Conservation (phyloP, 805 yeast species). For the Candida arabinofermentans region DNA sequence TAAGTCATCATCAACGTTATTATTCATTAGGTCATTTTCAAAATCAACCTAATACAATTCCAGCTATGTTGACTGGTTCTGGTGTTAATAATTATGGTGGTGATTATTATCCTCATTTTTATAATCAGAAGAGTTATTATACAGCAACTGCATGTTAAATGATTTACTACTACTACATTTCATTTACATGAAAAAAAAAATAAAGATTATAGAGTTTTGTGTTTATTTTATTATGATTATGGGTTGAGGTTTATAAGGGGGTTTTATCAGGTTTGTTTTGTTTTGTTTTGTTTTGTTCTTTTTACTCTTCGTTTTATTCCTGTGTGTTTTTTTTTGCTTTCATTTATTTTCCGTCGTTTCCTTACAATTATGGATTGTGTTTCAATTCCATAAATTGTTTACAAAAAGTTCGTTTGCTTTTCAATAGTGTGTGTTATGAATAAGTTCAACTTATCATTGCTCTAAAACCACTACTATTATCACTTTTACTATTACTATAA, state of each 20-base stretch:
- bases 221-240: no score
- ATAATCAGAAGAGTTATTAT: constrained; percentile 11
- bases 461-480: no score
- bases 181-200: no score
- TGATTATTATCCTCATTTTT: constrained; percentile 6
- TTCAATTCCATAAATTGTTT: neutral
- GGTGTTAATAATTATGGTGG: constrained; percentile 4
- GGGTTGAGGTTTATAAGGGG: neutral
- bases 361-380: no score
- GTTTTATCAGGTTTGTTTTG: neutral
- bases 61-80: constrained; percentile 16
- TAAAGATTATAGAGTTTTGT: no score
- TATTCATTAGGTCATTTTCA: constrained; percentile 13
- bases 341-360: neutral
- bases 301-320: neutral
- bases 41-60: constrained; percentile 2
- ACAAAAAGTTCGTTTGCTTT: constrained; percentile 1
- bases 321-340: neutral
- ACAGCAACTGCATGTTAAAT: constrained; percentile 23
- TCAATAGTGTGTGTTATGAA: no score
- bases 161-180: no score
- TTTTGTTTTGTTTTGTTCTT: no score
- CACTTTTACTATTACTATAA: no score
- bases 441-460: no score
- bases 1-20: constrained; percentile 14